Percentiles rank a stretch among this genome's conserved stretches.
phyloP scores from a whole-genome alignment of 2,329 filamentous ascomycete genomes.

The Aspergillus sp. region DNA sequence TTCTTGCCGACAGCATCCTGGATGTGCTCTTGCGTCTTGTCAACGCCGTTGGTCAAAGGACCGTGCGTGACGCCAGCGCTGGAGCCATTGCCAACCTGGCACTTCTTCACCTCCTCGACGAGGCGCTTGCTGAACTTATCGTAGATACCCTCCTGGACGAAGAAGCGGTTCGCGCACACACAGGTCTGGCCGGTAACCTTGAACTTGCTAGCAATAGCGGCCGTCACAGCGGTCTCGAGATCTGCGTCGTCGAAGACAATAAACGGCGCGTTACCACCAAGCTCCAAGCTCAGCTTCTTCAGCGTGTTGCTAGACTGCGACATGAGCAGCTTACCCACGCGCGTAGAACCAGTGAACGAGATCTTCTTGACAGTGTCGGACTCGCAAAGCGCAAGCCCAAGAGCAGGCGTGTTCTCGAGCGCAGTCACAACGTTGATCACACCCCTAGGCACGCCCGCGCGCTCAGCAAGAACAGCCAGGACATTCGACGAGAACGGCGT shows the following conservation, averaged over 20 bases:
- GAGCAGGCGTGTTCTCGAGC: slow-evolving; percentile 69
- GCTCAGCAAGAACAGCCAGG: slow-evolving; percentile 74
- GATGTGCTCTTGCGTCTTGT: background rate
- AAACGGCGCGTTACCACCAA: slow-evolving; percentile 92
- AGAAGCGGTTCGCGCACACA: slow-evolving; percentile 66
- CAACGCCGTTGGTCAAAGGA: slow-evolving; percentile 3
- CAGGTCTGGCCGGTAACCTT: slow-evolving; percentile 90
- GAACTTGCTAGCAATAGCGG: slow-evolving; percentile 82
- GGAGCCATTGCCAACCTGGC: background rate
- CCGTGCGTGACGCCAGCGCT: background rate
- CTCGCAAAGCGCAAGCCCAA: slow-evolving; percentile 52
- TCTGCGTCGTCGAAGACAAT: slow-evolving; percentile 89
- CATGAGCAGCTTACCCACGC: slow-evolving; percentile 73
- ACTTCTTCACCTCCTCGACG: slow-evolving; percentile 38
- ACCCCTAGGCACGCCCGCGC: slow-evolving; percentile 78
- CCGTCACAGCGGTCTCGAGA: slow-evolving; percentile 74
- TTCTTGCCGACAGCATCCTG: background rate
- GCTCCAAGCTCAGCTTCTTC: slow-evolving; percentile 82
- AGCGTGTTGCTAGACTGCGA: slow-evolving; percentile 75
- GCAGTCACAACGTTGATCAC: slow-evolving; percentile 83
- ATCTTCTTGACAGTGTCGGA: slow-evolving; percentile 72
- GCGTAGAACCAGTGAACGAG: slow-evolving; percentile 80
- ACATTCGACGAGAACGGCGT: slow-evolving; percentile 86
- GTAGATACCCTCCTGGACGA: slow-evolving; percentile 48
- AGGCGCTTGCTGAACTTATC: slow-evolving; percentile 54